phyloP scores from a whole-genome alignment of 2,329 filamentous ascomycete species.

The Thelonectria olida region DNA sequence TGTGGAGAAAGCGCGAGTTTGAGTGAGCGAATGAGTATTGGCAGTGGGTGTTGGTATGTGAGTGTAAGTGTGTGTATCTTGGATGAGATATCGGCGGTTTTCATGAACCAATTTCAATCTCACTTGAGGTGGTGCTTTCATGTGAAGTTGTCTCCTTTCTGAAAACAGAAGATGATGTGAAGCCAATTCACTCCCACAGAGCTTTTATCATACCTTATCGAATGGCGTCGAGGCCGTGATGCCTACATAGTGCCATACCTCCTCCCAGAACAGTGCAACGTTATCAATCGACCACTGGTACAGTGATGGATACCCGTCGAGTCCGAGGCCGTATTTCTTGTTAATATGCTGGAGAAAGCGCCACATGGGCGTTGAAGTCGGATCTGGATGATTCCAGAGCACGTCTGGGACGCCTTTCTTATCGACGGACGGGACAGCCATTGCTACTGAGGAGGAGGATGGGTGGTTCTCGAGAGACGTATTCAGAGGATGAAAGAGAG shows the following conservation, averaged over 20 bases:
- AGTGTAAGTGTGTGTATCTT: neutral
- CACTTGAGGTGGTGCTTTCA: constrained; percentile 12
- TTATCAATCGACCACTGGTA: constrained; percentile 87
- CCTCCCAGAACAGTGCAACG: constrained; percentile 81
- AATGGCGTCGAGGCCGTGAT: constrained; percentile 74
- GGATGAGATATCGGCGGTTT: neutral
- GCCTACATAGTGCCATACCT: constrained; percentile 84
- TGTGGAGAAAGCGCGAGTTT: constrained; percentile 47
- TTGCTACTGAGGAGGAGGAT: constrained; percentile 12
- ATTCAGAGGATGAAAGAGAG: neutral
- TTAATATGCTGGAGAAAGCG: constrained; percentile 77
- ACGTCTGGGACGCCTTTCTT: constrained; percentile 48
- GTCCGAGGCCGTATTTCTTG: constrained; percentile 68
- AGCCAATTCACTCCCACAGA: neutral
- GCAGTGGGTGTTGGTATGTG: neutral
- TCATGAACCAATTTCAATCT: constrained; percentile 22
- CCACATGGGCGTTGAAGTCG: constrained; percentile 75
- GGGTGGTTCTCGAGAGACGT: neutral
- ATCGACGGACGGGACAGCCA: constrained; percentile 40
- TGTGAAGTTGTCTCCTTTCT: neutral
- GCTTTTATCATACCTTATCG: constrained; percentile 59
- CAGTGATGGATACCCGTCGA: constrained; percentile 77
- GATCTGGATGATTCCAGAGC: constrained; percentile 77
- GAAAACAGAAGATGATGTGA: neutral
- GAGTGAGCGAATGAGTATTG: neutral